Base-by-base conservation (phyloP, 2,329 filamentous ascomycete genomes). In the Cladosporium sp. region DNA sequence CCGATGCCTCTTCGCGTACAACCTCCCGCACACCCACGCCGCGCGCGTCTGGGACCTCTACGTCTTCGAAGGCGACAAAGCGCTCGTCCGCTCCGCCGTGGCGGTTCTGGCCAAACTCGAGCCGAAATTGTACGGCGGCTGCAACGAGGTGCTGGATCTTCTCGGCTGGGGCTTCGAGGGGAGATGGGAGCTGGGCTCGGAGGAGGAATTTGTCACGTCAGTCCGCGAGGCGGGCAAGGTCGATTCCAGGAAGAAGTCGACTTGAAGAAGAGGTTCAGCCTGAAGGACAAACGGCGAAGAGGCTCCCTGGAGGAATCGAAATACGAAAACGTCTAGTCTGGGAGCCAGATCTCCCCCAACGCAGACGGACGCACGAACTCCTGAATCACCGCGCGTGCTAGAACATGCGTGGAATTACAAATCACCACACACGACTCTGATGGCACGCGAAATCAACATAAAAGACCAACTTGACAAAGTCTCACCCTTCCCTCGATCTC, bases 11-110 rank as follows among this genome's bases (percentile, higher is more conserved):
- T 65, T 67, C 38, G 58, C 64, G 7, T 62, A 64, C 52, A 61
- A 64, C 51, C 43, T 66, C 11, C 54, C 58, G 6, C 50, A 1
- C 70, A 82, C 44, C 56, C 68, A 15, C 58, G 85, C 83, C 3
- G 80, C 83, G 1, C 74, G 89, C 2, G 69, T 93, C 11, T 92
- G 87, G 86, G 89, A 95, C 56, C 81, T 92, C 0, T 89, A 88
- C 58, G 82, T 88, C 3, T 89, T 95, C 57, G 89, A 95, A 63
- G 87, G 88, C 20, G 89, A 95, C 56, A 75, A 80, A 1, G 74
- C 88, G 1, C 72, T 91, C 0, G 79, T 92, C 6, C 74, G 87
- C 0, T 86, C 86, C 1, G 85, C 81, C 0, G 83, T 90, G 0
- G 88, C 85, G 0, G 72, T 88, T 15, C 67, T 93, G 17, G 66